Percentiles rank a stretch among this genome's conserved stretches.
Evolutionary conservation across 306 rosid genomes (phyloP).

Genomic region (Acacia acuminata): DNA sequence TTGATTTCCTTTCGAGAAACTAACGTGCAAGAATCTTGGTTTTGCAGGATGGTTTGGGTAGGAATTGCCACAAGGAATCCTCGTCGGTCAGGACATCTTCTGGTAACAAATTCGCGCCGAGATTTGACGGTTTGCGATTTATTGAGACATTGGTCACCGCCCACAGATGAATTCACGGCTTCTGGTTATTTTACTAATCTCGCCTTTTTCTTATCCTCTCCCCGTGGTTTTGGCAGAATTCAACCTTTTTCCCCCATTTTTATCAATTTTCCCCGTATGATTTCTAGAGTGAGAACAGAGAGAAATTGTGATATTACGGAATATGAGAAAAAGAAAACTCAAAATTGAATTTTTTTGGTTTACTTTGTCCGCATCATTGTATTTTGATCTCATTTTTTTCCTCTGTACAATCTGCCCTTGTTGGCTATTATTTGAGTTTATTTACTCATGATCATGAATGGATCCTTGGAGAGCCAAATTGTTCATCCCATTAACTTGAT

Average conservation of each 20-base stretch:
- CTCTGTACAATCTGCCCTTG: background rate
- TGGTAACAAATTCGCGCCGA: slow-evolving; percentile 77
- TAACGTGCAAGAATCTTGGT: background rate
- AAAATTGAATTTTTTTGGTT: background rate
- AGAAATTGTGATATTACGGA: slow-evolving; percentile 20
- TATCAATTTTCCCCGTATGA: background rate
- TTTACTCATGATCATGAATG: background rate
- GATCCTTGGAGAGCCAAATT: background rate
- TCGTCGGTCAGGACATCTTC: slow-evolving; percentile 34
- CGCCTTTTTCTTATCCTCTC: background rate
- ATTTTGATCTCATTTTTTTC: too few relatives aligned
- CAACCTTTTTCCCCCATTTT: background rate
- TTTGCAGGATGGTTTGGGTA: slow-evolving; percentile 31
- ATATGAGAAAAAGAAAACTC: background rate
- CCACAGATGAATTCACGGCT: slow-evolving; percentile 56
- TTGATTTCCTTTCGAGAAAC: background rate
- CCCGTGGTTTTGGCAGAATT: background rate
- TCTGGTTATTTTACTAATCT: background rate
- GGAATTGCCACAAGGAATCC: slow-evolving; percentile 12
- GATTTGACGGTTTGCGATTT: slow-evolving; percentile 90
- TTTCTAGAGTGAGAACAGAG: slow-evolving; percentile 17
- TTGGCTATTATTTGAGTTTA: background rate
- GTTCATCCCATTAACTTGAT: too few relatives aligned
- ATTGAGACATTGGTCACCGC: slow-evolving; percentile 92
- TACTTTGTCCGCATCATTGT: background rate